Conservation (phyloP, 2,329 filamentous ascomycete genomes). For the Penicillium janthinellum region DNA sequence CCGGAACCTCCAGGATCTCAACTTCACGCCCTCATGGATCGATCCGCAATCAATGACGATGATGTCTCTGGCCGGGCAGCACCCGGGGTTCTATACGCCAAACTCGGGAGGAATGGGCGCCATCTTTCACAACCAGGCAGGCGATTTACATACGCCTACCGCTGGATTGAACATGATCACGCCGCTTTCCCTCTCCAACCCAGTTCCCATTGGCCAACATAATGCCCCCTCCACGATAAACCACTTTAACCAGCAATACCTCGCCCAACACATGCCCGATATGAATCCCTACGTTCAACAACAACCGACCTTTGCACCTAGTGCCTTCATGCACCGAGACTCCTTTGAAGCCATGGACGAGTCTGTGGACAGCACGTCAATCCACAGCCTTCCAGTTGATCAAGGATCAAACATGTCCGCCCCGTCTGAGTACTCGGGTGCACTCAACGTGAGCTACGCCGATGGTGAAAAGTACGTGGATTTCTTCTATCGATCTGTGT, state of each 20-base stretch:
- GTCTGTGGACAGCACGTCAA: conserved; percentile 64
- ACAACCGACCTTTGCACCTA: conserved; percentile 66
- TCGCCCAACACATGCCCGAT: conserved; percentile 63
- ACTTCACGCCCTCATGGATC: conserved; percentile 84
- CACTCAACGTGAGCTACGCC: conserved; percentile 31
- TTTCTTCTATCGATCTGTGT: conserved; percentile 3
- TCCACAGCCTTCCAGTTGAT: conserved; percentile 59
- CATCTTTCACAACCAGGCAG: conserved; percentile 78
- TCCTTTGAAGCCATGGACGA: conserved; percentile 80
- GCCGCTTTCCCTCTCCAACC: conserved; percentile 74
- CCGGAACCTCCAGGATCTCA: conserved; percentile 78
- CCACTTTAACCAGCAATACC: conserved; percentile 63
- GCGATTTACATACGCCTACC: conserved; percentile 82
- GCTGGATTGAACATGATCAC: conserved; percentile 74
- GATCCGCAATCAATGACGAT: conserved; percentile 85
- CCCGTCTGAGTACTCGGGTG: conserved; percentile 33
- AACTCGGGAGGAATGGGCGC: conserved; percentile 77
- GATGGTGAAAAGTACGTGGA: conserved; percentile 56
- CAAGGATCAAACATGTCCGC: conserved; percentile 55
- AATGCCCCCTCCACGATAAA: conserved; percentile 62
- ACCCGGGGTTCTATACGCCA: conserved; percentile 83
- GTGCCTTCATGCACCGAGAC: conserved; percentile 78
- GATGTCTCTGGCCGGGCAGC: conserved; percentile 74
- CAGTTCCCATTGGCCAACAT: conserved; percentile 67
- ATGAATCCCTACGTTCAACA: conserved; percentile 71